Conservation (phyloP, 306 rosid genomes). For the Quillaja saponaria region DNA sequence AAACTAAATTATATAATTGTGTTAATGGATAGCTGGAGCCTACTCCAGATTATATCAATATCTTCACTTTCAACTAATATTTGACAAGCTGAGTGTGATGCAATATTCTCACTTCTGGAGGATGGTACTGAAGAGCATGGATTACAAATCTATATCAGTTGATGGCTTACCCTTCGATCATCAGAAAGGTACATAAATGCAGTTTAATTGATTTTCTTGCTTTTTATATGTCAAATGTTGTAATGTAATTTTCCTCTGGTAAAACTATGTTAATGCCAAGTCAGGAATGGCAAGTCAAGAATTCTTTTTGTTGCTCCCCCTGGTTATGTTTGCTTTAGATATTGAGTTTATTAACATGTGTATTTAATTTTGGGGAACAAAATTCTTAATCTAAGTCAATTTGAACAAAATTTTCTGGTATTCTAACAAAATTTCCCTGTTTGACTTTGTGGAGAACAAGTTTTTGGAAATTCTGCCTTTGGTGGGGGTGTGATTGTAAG, state of each 20-base stretch:
- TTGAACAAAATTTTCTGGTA: no score
- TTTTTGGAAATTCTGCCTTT: no score
- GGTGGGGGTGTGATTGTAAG: no score
- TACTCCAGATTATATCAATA: conserved; percentile 13
- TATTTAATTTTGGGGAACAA: not conserved
- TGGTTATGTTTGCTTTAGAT: not conserved
- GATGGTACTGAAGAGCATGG: conserved; percentile 90
- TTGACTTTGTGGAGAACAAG: no score
- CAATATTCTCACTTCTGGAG: conserved; percentile 45
- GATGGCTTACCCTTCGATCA: conserved; percentile 84
- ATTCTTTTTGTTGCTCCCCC: not conserved
- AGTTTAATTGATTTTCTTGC: conserved; percentile 7
- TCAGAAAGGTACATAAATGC: conserved; percentile 59
- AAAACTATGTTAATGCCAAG: conserved; percentile 10
- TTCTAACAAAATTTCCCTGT: no score
- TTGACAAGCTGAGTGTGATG: conserved; percentile 8
- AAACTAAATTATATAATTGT: conserved; percentile 11
- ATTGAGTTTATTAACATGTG: not conserved
- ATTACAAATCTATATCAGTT: conserved; percentile 82
- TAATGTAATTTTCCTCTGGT: conserved; percentile 11
- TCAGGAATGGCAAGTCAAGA: not conserved
- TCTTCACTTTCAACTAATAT: conserved; percentile 11
- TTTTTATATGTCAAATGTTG: conserved; percentile 6
- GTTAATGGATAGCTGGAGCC: conserved; percentile 25
- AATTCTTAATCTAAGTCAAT: not conserved